Evolutionary conservation across 129 eudicot genomes (phyloP), one percentile per base, ranked within the genome.

Genomic region (Flaveria linearis): DNA sequence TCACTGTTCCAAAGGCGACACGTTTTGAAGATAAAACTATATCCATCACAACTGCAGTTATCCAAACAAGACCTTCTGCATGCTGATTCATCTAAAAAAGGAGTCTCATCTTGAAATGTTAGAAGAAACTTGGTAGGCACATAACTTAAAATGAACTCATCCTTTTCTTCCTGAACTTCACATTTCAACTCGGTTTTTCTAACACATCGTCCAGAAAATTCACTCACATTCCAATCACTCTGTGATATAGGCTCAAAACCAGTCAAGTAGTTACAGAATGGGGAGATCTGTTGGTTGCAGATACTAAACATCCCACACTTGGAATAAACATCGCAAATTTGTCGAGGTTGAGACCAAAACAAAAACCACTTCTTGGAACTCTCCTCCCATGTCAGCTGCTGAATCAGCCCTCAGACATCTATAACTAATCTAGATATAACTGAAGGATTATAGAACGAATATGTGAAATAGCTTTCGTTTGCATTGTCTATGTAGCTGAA

Each of bases 161-260:
- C 51, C n/a, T 66, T 33, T 17, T 85, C 85, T 80, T 88, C 81
- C 50, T 45, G 50, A 45, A 45, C 12, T 45, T 11, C 1, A 45
- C 50, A 45, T 8, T 11, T 45, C 50, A 88, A 71, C 3, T 4
- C 2, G 0, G 81, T 76, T 68, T 75, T 75, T 76, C 90, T 73
- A 9, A 66, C 81, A 85, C 97, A 91, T 1, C 93, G 93, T 78
- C 91, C 85, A 4, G 91, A 86, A 72, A 65, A 85, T 83, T 81
- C 86, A 56, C 51, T 58, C 78, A 71, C 78, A 22, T 66, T 55
- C 94, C 94, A 86, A 20, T 85, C 91, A 53, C 10, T 39, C 17
- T 76, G 42, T 0, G 79, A 80, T 39, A 49, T 79, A 3, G 74
- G 73, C 43, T 51, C 39, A 43, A 82, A 91, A 7, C 86, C 90